Percentiles rank a stretch among this genome's conserved stretches.
Conservation (phyloP, 306 rosid genomes). For the Elaeagnus macrophylla region DNA sequence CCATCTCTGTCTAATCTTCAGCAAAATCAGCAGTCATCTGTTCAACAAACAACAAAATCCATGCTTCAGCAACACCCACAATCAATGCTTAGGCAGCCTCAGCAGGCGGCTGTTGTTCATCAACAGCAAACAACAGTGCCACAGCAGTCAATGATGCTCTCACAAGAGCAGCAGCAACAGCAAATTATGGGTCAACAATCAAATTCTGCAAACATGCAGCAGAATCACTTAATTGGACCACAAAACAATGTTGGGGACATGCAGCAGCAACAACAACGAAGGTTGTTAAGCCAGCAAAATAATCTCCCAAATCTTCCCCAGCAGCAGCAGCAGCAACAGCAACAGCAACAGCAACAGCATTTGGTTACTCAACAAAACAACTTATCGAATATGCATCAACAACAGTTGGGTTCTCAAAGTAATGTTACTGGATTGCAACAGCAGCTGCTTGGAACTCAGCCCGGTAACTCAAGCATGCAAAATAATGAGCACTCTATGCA, state of each 20-base stretch:
- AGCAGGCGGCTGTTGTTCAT: conserved; percentile 47
- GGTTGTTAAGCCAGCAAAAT: conserved; percentile 66
- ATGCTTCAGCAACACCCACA: conserved; percentile 79
- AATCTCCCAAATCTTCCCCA: conserved; percentile 61
- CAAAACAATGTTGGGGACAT: conserved; percentile 65
- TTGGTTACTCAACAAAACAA: conserved; percentile 63
- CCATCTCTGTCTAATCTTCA: conserved; percentile 50
- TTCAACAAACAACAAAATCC: conserved; percentile 62
- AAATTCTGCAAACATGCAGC: conserved; percentile 57
- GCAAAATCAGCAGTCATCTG: conserved; percentile 62
- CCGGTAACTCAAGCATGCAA: conserved; percentile 69
- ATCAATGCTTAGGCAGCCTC: conserved; percentile 70
- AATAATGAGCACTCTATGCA: conserved; percentile 59
- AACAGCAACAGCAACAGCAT: conserved; percentile 28
- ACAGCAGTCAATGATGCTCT: conserved; percentile 48
- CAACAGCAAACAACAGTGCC: conserved; percentile 57
- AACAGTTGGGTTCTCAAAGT: conserved; percentile 59
- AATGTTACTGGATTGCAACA: conserved; percentile 59
- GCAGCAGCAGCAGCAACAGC: conserved; percentile 47
- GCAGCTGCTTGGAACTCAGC: conserved; percentile 57
- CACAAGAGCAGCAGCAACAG: conserved; percentile 61
- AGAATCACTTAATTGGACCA: conserved; percentile 52
- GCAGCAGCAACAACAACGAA: conserved; percentile 60
- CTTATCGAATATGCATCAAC: conserved; percentile 66
- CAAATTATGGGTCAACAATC: conserved; percentile 58